A percentile compares a stretch with the other conserved stretches of the same genome.
Conservation (phyloP, 1,284 basidiomycete species). For the Sporisorium graminicola region DNA sequence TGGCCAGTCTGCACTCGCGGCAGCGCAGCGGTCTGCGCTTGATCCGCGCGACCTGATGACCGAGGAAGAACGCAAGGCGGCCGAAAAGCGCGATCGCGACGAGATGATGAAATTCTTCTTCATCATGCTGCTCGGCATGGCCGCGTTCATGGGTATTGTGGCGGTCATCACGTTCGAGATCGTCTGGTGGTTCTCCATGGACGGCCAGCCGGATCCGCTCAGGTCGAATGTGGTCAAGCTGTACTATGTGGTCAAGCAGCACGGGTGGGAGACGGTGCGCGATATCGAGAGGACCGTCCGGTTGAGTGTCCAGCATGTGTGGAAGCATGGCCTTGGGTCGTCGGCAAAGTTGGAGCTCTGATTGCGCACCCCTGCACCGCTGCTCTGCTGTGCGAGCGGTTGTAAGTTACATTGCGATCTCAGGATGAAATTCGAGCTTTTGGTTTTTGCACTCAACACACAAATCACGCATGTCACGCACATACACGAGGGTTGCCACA, state of each 20-base stretch:
- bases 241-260: slow-evolving; percentile 5
- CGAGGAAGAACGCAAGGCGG: slow-evolving; percentile 30
- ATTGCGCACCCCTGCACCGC: too few relatives aligned
- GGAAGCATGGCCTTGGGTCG: slow-evolving; percentile 13
- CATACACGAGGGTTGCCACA: background rate
- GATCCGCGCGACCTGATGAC: slow-evolving; percentile 44
- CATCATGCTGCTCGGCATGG: slow-evolving; percentile 47
- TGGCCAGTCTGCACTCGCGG: slow-evolving; percentile 4
- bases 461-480: slow-evolving; percentile 2
- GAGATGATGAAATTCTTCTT: slow-evolving; percentile 58
- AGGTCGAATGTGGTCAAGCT: background rate
- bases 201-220: slow-evolving; percentile 51
- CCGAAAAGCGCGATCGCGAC: slow-evolving; percentile 41
- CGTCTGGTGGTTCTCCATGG: slow-evolving; percentile 59
- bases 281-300: slow-evolving; percentile 23
- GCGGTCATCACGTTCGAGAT: slow-evolving; percentile 55
- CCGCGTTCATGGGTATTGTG: slow-evolving; percentile 45
- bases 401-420: too few relatives aligned
- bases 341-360: slow-evolving; percentile 66
- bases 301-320: slow-evolving; percentile 22
- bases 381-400: too few relatives aligned
- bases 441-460: background rate
- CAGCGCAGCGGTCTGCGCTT: slow-evolving; percentile 2
- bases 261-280: slow-evolving; percentile 14
- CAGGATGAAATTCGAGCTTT: background rate